Evolutionary conservation across 352 stramenopile genomes (phyloP), one percentile per base, ranked within the genome.

Genomic region (Globisporangium solare): DNA sequence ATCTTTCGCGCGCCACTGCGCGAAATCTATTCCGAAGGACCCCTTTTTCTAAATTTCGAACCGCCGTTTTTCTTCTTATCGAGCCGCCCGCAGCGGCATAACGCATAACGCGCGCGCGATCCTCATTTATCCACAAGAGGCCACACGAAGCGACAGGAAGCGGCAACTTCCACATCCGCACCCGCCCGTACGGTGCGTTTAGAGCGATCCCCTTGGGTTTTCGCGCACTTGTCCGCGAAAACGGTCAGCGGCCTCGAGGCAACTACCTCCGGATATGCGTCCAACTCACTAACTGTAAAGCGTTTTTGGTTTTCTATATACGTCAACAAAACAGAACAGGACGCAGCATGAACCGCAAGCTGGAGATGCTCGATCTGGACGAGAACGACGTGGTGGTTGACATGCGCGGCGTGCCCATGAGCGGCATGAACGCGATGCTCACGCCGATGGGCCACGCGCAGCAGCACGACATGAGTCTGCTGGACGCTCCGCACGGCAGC

Each of bases 261-360:
- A 10, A 10, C 17, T 43, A 6, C 37, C 2, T 43, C 17, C 18
- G 39, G 6, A 8, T 15, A 10, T 43, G 39, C 12, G 3, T 10
- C 0, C 1, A 35, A 35, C 6, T 3, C 7, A 35, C 27, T n/a
- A 43, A 43, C 39, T n/a, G 39, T 43, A 43, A 43, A 55, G 50
- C 61, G 47, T 63, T 63, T 63, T 63, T n/a, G n/a, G n/a, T n/a
- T n/a, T n/a, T n/a, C n/a, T n/a, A n/a, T n/a, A n/a, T n/a, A n/a
- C n/a, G n/a, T n/a, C n/a, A n/a, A n/a, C n/a, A n/a, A n/a, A n/a
- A n/a, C n/a, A n/a, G n/a, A n/a, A n/a, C 13, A 43, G 17, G 39
- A 43, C n/a, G 7, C 13, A 43, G 39, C 39, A 92, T 90, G 79
- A 90, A 81, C 63, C 78, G 80, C 54, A 87, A 84, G 58, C 53